These are phyloP conservation scores for Rhodomyrtus psidioides DNA, from an alignment of 441 rosid genomes.

Conservation along the genomic window DNA sequence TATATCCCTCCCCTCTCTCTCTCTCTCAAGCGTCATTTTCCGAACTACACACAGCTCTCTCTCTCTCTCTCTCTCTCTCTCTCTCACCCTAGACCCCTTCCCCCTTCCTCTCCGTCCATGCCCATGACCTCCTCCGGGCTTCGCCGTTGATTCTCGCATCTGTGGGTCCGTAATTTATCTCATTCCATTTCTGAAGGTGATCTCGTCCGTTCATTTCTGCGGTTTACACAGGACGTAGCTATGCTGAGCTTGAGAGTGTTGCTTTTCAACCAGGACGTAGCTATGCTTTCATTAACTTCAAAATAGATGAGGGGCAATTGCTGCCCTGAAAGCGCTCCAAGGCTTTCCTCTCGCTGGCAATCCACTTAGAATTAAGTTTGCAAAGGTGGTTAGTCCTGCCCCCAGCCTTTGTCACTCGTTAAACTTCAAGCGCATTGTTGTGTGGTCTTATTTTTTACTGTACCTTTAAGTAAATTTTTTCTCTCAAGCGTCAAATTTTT, in stretches of 20 bases:
- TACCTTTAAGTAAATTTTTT: background rate
- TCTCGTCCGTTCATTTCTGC: slow-evolving; percentile 40
- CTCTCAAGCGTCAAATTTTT: too few relatives aligned
- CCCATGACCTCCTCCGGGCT: too few relatives aligned
- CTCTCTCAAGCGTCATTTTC: too few relatives aligned
- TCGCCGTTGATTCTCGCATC: too few relatives aligned
- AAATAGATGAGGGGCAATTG: slow-evolving; percentile 56
- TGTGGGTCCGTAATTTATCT: slow-evolving; percentile 88
- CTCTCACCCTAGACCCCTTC: too few relatives aligned
- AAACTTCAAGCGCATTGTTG: background rate
- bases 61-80: too few relatives aligned
- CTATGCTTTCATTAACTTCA: slow-evolving; percentile 74
- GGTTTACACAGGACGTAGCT: too few relatives aligned
- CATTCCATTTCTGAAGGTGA: slow-evolving; percentile 51
- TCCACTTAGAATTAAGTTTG: slow-evolving; percentile 90
- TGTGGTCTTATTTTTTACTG: background rate
- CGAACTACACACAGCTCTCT: too few relatives aligned
- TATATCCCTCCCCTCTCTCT: too few relatives aligned
- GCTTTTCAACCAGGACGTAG: slow-evolving; percentile 84
- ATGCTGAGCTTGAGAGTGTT: slow-evolving; percentile 72
- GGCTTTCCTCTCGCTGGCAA: slow-evolving; percentile 76
- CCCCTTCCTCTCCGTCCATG: too few relatives aligned
- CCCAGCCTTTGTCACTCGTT: slow-evolving; percentile 14
- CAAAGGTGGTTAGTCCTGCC: slow-evolving; percentile 95
- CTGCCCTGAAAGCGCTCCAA: slow-evolving; percentile 67